These are phyloP conservation scores for Saccharum hybrid DNA, from an alignment of 202 grass and related monocot genomes.

Conservation along the genomic window DNA sequence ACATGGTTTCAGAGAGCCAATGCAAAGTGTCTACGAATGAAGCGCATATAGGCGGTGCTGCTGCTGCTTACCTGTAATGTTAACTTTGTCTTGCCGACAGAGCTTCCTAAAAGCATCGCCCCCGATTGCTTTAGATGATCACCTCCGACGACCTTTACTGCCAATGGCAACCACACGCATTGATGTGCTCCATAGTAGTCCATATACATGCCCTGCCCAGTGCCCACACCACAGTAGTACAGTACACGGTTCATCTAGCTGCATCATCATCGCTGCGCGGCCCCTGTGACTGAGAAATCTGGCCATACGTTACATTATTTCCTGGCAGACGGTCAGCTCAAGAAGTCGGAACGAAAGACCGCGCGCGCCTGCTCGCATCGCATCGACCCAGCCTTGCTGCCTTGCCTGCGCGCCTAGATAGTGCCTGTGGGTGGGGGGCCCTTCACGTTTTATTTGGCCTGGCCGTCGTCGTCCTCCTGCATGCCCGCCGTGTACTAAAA, in stretches of 20 bases:
- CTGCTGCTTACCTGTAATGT: background rate
- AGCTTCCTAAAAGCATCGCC: background rate
- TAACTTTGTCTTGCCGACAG: constrained; percentile 3
- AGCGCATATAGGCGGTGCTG: no score
- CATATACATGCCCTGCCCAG: background rate
- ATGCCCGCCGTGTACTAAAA: background rate
- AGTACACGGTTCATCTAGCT: background rate
- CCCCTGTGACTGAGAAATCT: background rate
- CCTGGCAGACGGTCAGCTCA: background rate
- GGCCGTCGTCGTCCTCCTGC: no score
- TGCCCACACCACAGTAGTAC: no score
- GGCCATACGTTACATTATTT: background rate
- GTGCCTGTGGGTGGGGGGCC: no score
- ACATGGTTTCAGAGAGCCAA: constrained; percentile 2
- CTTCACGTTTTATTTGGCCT: background rate
- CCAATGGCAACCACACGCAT: background rate
- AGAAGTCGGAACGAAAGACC: background rate
- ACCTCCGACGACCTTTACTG: background rate
- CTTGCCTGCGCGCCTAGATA: no score
- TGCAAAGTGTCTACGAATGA: background rate
- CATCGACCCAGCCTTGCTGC: no score
- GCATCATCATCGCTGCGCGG: no score
- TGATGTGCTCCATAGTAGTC: background rate
- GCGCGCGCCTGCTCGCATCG: no score
- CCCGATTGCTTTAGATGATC: background rate